A percentile compares a stretch with the other conserved stretches of the same genome.
Conservation (phyloP, 805 yeast genomes). For the Wickerhamiella nectarea region DNA sequence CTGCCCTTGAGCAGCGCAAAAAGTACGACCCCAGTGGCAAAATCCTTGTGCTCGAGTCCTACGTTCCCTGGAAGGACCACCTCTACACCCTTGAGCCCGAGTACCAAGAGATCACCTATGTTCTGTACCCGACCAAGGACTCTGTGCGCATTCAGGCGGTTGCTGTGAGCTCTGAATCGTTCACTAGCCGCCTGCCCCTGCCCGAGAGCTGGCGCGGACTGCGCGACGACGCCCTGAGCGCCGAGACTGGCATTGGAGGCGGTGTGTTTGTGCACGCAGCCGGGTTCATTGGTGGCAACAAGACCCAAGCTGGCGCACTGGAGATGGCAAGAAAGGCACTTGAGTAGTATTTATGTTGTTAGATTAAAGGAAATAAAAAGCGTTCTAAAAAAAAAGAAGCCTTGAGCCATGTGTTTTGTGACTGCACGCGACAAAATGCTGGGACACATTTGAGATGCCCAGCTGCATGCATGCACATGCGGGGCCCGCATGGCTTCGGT, state of each 20-base stretch:
- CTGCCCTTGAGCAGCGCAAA: constrained; percentile 51
- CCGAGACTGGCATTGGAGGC: constrained; percentile 66
- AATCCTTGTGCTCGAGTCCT: constrained; percentile 56
- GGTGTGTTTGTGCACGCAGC: constrained; percentile 88
- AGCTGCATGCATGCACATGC: too few relatives aligned
- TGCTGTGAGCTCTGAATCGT: constrained; percentile 62
- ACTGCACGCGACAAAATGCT: too few relatives aligned
- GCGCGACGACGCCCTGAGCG: constrained; percentile 70
- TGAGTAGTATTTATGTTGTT: neutral
- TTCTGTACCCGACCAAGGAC: constrained; percentile 62
- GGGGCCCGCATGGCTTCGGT: too few relatives aligned
- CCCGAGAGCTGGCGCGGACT: constrained; percentile 94
- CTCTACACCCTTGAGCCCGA: constrained; percentile 55
- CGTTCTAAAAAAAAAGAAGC: too few relatives aligned
- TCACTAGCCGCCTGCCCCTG: constrained; percentile 72
- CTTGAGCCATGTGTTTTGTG: too few relatives aligned
- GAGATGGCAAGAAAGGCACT: constrained; percentile 47
- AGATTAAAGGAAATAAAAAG: too few relatives aligned
- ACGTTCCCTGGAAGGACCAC: constrained; percentile 95
- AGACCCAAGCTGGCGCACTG: constrained; percentile 63
- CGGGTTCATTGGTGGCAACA: constrained; percentile 93
- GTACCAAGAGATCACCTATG: constrained; percentile 46
- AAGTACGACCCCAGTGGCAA: constrained; percentile 56
- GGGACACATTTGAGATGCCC: too few relatives aligned
- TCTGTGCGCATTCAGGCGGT: constrained; percentile 86